Conservation (phyloP, 2,329 filamentous ascomycete genomes). For the Phialocephala sp. region DNA sequence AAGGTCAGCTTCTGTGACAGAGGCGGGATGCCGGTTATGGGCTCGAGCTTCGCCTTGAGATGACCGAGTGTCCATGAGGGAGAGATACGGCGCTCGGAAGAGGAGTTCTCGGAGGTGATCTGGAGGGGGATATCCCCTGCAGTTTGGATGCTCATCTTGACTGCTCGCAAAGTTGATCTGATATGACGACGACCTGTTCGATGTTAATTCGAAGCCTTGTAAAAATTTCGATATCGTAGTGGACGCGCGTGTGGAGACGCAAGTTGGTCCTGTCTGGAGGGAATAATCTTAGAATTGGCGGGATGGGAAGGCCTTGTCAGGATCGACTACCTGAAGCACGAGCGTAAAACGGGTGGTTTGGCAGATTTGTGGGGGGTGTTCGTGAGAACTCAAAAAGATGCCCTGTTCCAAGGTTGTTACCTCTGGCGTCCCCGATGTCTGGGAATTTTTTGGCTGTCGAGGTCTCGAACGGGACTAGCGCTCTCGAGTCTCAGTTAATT, state of each 20-base stretch:
- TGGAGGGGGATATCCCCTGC: conserved; percentile 78
- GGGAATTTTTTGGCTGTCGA: not conserved
- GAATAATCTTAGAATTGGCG: conserved; percentile 1
- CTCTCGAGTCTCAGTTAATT: not conserved
- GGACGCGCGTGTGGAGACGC: conserved; percentile 9
- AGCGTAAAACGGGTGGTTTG: not conserved
- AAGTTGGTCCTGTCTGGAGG: not conserved
- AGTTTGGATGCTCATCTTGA: conserved; percentile 44
- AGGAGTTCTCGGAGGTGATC: conserved; percentile 76
- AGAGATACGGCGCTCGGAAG: conserved; percentile 88
- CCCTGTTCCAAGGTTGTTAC: not conserved
- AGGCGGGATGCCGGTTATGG: conserved; percentile 89
- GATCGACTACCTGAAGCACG: not conserved
- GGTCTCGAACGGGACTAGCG: not conserved
- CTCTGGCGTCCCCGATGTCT: not conserved
- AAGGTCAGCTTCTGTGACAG: conserved; percentile 77
- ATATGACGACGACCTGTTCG: conserved; percentile 10
- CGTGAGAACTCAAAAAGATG: conserved; percentile 2
- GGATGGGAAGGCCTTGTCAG: conserved; percentile 2
- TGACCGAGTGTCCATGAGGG: conserved; percentile 89
- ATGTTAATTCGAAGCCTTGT: conserved; percentile 4
- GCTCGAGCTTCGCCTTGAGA: conserved; percentile 87
- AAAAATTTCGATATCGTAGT: not conserved
- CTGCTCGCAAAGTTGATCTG: conserved; percentile 19
- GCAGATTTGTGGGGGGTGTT: not conserved